Evolutionary conservation across 2,329 filamentous ascomycete genomes (phyloP).

Genomic region (Ustilaginoidea virens): DNA sequence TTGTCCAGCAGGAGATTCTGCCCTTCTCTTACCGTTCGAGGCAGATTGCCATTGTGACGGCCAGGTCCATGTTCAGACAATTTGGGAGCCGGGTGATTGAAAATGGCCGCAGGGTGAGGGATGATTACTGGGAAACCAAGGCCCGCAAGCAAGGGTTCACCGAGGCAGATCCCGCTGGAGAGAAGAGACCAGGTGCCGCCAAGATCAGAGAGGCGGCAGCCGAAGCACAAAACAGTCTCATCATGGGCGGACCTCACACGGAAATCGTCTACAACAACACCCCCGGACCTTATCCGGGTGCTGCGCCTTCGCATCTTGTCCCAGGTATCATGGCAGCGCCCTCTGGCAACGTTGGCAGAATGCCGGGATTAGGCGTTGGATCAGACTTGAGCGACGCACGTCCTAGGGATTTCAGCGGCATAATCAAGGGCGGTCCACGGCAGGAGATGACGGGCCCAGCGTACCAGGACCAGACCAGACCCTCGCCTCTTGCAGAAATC

Average conservation of each 20-base stretch:
- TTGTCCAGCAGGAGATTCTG: conserved; percentile 87
- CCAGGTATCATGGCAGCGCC: conserved; percentile 55
- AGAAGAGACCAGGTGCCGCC: conserved; percentile 84
- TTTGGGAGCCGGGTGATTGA: conserved; percentile 91
- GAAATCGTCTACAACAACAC: conserved; percentile 81
- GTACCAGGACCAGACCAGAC: conserved; percentile 75
- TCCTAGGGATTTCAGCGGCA: conserved; percentile 66
- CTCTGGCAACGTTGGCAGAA: conserved; percentile 50
- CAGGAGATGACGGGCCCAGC: conserved; percentile 79
- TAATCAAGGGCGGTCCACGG: conserved; percentile 61
- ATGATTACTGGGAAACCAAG: conserved; percentile 98
- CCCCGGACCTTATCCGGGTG: conserved; percentile 47
- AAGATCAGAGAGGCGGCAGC: conserved; percentile 76
- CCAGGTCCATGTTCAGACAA: conserved; percentile 95
- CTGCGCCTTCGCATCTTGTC: conserved; percentile 52
- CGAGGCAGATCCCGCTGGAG: conserved; percentile 86
- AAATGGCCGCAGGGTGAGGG: conserved; percentile 77
- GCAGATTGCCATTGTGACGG: conserved; percentile 95
- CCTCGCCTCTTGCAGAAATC: conserved; percentile 62
- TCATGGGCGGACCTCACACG: conserved; percentile 55
- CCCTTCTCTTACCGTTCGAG: conserved; percentile 97
- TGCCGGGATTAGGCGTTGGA: conserved; percentile 72
- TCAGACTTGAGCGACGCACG: conserved; percentile 65
- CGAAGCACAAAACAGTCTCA: conserved; percentile 47
- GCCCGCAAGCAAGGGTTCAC: conserved; percentile 96